phyloP scores from a whole-genome alignment of 2,329 filamentous ascomycete species.

The Gaeumannomyces tritici region DNA sequence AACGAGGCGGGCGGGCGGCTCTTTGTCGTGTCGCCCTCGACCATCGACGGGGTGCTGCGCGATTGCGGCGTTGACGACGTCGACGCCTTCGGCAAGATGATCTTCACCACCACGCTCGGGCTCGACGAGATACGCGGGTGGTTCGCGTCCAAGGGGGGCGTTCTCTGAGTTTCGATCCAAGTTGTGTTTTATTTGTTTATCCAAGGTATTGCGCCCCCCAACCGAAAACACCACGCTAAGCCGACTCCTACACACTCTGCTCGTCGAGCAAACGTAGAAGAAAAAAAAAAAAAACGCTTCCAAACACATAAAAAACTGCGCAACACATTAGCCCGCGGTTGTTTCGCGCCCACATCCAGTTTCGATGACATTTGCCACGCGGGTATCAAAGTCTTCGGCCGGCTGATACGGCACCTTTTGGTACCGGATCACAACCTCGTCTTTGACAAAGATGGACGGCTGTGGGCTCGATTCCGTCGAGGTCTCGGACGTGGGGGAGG shows the following conservation, averaged over 20 bases:
- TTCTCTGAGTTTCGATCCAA: not conserved
- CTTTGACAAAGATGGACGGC: not conserved
- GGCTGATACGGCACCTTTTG: not conserved
- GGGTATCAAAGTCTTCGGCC: not conserved
- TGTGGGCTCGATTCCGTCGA: not conserved
- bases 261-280: no score
- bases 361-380: not conserved
- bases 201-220: not conserved
- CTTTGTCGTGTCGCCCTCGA: constrained; percentile 21
- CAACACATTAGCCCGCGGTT: not conserved
- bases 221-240: not conserved
- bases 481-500: not conserved
- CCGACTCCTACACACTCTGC: not conserved
- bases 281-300: no score
- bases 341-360: not conserved
- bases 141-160: constrained; percentile 7
- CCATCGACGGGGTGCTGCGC: constrained; percentile 6
- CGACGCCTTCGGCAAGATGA: constrained; percentile 14
- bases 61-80: constrained; percentile 10
- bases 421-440: not conserved
- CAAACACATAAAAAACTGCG: not conserved
- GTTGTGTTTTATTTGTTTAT: not conserved
- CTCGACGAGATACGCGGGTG: constrained; percentile 12
- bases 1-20: constrained; percentile 18
- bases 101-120: constrained; percentile 12